Evolutionary conservation across 1,284 basidiomycete species (phyloP).

Genomic region (Exobasidium rhododendri): DNA sequence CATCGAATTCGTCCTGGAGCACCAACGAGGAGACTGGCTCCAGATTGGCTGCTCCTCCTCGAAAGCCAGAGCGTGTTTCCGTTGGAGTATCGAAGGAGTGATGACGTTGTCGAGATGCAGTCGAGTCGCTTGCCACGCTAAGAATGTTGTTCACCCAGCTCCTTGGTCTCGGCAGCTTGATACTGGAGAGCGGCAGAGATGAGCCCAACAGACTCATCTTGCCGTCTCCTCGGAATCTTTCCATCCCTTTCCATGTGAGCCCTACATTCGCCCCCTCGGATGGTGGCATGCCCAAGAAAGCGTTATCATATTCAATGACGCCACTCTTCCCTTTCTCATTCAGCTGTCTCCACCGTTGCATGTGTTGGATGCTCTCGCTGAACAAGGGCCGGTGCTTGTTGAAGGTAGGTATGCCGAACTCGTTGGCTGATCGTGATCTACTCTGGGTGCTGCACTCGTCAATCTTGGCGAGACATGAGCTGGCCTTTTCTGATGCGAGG

Average conservation of each 20-base stretch:
- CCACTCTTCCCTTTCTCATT: conserved; percentile 4
- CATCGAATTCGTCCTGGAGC: conserved; percentile 7
- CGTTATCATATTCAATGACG: neutral
- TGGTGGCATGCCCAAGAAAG: too few relatives aligned
- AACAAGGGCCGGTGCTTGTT: neutral
- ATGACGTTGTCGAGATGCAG: conserved; percentile 9
- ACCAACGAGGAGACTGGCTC: conserved; percentile 10
- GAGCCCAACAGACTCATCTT: neutral
- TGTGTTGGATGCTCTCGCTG: neutral
- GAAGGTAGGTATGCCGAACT: neutral
- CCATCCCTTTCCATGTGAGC: conserved; percentile 6
- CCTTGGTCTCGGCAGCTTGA: conserved; percentile 24
- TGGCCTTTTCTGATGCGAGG: too few relatives aligned
- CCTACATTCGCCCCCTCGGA: neutral
- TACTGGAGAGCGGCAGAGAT: neutral
- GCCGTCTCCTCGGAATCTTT: neutral
- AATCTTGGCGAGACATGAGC: neutral
- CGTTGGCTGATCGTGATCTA: neutral
- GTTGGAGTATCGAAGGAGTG: conserved; percentile 17
- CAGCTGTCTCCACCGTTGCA: conserved; percentile 2
- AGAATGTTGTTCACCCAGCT: conserved; percentile 32
- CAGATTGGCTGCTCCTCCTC: neutral
- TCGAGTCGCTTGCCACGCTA: conserved; percentile 11
- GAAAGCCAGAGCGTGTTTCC: neutral
- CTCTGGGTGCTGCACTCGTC: neutral